Percentiles rank a stretch among this genome's conserved stretches.
Evolutionary conservation across 1,284 basidiomycete genomes (phyloP).

Genomic region (Blastosporella zonata): DNA sequence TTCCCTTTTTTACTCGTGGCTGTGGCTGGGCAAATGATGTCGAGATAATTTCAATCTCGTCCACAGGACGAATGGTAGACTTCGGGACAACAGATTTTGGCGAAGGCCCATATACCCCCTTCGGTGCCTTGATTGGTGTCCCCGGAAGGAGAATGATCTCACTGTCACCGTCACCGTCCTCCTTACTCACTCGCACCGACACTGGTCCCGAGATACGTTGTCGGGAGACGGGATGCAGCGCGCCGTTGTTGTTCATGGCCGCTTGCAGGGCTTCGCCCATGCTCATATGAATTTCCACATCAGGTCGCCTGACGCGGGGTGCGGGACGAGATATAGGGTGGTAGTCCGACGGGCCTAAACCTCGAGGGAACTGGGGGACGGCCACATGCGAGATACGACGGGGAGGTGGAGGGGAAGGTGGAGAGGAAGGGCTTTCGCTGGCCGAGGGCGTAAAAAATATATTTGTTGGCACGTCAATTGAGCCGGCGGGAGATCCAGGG

Average conservation of each 20-base stretch:
- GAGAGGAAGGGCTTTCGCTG: slow-evolving; percentile 1
- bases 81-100: neutral
- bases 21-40: neutral
- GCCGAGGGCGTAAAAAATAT: neutral
- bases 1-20: neutral
- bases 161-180: slow-evolving; percentile 5
- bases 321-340: neutral
- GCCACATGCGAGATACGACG: slow-evolving; percentile 12
- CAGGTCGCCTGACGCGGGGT: neutral
- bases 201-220: neutral
- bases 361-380: slow-evolving; percentile 16
- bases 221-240: slow-evolving; percentile 1
- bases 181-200: neutral
- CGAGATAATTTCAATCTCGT: slow-evolving; percentile 1
- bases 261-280: slow-evolving; percentile 16
- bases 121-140: neutral
- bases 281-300: slow-evolving; percentile 3
- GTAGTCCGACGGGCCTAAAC: slow-evolving; percentile 6
- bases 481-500: slow-evolving; percentile 1
- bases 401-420: neutral
- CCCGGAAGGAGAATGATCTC: slow-evolving; percentile 10
- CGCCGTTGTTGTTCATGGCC: slow-evolving; percentile 17
- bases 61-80: neutral
- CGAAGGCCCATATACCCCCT: neutral
- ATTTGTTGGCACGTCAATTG: slow-evolving; percentile 7